Conservation (phyloP, 805 yeast species). For the Candida endomychidarum region DNA sequence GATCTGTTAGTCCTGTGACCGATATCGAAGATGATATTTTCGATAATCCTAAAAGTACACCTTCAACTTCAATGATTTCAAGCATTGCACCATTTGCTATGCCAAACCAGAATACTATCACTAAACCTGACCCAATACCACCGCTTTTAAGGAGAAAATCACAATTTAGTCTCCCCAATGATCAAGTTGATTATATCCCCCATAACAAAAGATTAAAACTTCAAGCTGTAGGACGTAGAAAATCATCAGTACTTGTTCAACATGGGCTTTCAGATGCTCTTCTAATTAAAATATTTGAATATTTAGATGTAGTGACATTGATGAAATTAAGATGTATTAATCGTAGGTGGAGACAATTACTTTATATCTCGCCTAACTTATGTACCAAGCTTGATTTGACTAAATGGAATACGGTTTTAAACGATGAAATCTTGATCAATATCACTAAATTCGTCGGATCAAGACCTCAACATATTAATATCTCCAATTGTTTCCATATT, state of each 20-base stretch:
- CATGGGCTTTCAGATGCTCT: conserved; percentile 62
- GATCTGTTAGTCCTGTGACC: conserved; percentile 16
- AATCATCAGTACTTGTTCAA: conserved; percentile 56
- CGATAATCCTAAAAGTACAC: conserved; percentile 2
- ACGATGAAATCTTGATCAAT: conserved; percentile 54
- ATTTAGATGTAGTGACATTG: conserved; percentile 54
- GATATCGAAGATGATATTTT: conserved; percentile 11
- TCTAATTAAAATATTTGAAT: conserved; percentile 52
- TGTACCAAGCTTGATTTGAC: conserved; percentile 54
- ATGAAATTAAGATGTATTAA: conserved; percentile 61
- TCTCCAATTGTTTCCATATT: conserved; percentile 74
- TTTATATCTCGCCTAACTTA: conserved; percentile 55
- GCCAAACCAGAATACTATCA: neutral
- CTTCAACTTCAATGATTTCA: neutral
- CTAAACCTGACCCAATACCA: neutral
- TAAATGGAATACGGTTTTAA: conserved; percentile 60
- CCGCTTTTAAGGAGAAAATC: conserved; percentile 8
- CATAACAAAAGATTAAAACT: conserved; percentile 54
- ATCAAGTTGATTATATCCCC: conserved; percentile 34
- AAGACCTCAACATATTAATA: conserved; percentile 58
- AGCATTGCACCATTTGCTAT: neutral
- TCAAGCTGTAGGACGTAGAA: conserved; percentile 43
- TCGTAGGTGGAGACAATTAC: conserved; percentile 66
- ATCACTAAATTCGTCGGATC: conserved; percentile 72
- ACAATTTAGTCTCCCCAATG: conserved; percentile 4